Percentiles rank a stretch among this genome's conserved stretches.
These are phyloP conservation scores for Brassica juncea DNA, from an alignment of 345 rosid genomes.

Conservation along the genomic window DNA sequence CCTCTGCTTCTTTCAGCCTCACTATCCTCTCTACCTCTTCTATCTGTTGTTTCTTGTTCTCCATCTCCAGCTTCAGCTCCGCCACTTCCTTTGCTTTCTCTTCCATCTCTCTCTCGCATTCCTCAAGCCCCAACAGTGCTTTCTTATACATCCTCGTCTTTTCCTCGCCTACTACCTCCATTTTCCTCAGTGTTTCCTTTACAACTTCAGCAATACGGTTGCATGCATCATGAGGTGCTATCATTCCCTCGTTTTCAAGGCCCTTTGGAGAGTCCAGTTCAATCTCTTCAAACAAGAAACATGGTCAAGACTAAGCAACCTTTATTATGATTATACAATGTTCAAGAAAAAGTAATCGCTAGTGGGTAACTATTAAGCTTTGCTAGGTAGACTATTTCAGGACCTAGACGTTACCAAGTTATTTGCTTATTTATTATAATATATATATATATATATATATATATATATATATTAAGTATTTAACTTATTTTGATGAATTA, in stretches of 20 bases:
- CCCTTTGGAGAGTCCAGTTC: slow-evolving; percentile 82
- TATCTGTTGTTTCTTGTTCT: slow-evolving; percentile 73
- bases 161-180: slow-evolving; percentile 98
- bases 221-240: slow-evolving; percentile 97
- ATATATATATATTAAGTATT: too few relatives aligned
- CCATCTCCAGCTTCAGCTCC: slow-evolving; percentile 73
- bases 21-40: slow-evolving; percentile 91
- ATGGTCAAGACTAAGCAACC: background rate
- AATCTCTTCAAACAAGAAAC: slow-evolving; percentile 52
- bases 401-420: too few relatives aligned
- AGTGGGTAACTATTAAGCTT: too few relatives aligned
- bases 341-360: too few relatives aligned
- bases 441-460: too few relatives aligned
- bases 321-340: background rate
- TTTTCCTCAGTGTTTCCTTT: slow-evolving; percentile 85
- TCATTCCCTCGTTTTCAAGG: slow-evolving; percentile 71
- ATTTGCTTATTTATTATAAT: too few relatives aligned
- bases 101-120: slow-evolving; percentile 84
- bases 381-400: too few relatives aligned
- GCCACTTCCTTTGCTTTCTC: slow-evolving; percentile 88
- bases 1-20: slow-evolving; percentile 92
- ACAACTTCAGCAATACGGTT: slow-evolving; percentile 93
- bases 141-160: slow-evolving; percentile 92
- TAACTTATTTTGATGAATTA: too few relatives aligned
- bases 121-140: slow-evolving; percentile 69